phyloP scores from a whole-genome alignment of 352 stramenopile genomes.

The Pythium guiyangense region DNA sequence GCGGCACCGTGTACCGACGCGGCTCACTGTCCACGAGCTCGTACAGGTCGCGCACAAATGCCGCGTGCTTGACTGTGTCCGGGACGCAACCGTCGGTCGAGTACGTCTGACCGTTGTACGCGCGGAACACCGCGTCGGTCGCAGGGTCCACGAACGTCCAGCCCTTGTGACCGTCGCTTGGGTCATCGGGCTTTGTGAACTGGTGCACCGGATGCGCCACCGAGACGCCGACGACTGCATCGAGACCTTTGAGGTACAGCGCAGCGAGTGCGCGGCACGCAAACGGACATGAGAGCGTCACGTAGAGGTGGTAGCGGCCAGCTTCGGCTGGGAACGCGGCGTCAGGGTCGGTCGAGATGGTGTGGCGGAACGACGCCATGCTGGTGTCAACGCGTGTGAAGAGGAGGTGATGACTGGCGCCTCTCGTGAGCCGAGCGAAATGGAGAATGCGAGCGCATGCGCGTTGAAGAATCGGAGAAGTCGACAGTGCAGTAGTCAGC shows the following conservation, averaged over 20 bases:
- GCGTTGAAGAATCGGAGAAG: too few relatives aligned
- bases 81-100: slow-evolving; percentile 16
- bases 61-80: slow-evolving; percentile 19
- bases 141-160: slow-evolving; percentile 30
- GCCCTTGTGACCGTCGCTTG: slow-evolving; percentile 24
- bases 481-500: too few relatives aligned
- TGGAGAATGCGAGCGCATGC: not conserved
- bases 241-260: slow-evolving; percentile 87
- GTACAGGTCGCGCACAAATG: slow-evolving; percentile 35
- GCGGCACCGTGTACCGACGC: slow-evolving; percentile 38
- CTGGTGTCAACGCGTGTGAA: not conserved
- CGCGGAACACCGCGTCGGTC: slow-evolving; percentile 1
- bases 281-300: slow-evolving; percentile 89
- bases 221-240: slow-evolving; percentile 86
- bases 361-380: slow-evolving; percentile 13
- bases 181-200: slow-evolving; percentile 35
- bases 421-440: not conserved
- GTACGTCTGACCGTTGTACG: slow-evolving; percentile 15
- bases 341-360: slow-evolving; percentile 16
- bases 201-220: slow-evolving; percentile 64
- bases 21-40: slow-evolving; percentile 17
- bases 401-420: not conserved
- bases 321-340: slow-evolving; percentile 29
- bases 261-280: slow-evolving; percentile 57
- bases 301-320: slow-evolving; percentile 91